Evolutionary conservation across 192 early-diverging fungal genomes (phyloP), one percentile per base, ranked within the genome.

Genomic region (Coemansia sp.): DNA sequence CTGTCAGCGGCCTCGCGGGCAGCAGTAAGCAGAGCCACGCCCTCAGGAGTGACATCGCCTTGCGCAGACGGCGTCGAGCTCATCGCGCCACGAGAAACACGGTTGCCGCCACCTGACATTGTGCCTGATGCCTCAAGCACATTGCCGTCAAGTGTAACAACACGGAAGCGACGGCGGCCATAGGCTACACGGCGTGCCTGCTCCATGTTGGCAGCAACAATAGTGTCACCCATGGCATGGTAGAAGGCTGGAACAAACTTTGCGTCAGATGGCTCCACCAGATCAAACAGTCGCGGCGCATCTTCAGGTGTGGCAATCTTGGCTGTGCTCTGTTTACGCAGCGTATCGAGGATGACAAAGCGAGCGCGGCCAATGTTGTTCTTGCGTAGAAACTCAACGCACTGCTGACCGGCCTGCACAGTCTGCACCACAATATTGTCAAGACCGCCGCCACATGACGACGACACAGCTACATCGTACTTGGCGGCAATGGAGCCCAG

Each of bases 381-480:
- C 61, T 84, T 83, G 64, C 91, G 91, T 41, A 99, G 75, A 66
- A 89, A 89, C 66, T 98, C 93, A 38, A 99, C 87, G 59, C 95
- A 97, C 43, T 87, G 82, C 70, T 97, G 93, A 1, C 84, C 97
- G 0, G 86, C 83, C 51, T 90, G 86, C 6, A 97, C 96, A 2
- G 86, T 87, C 43, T 95, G 94, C 26, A 96, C 95, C 0, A 99
- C 91, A 69, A 99, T 94, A 55, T 89, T 84, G 55, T 97, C 88
- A 60, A 99, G 83, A 6, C 59, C 47, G 10, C 83, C 77, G 17
- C 85, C 84, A 52, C 93, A 96, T 0, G 93, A 90, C 3, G 94
- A 97, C 3, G 95, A 96, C 16, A 97, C 88, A 0, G 97, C 97
- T 6, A 98, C 89, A 74, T 98, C 97, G 64, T 95, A 99, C 72